phyloP scores from a whole-genome alignment of 2,329 filamentous ascomycete genomes.

The Apiospora phragmitis region DNA sequence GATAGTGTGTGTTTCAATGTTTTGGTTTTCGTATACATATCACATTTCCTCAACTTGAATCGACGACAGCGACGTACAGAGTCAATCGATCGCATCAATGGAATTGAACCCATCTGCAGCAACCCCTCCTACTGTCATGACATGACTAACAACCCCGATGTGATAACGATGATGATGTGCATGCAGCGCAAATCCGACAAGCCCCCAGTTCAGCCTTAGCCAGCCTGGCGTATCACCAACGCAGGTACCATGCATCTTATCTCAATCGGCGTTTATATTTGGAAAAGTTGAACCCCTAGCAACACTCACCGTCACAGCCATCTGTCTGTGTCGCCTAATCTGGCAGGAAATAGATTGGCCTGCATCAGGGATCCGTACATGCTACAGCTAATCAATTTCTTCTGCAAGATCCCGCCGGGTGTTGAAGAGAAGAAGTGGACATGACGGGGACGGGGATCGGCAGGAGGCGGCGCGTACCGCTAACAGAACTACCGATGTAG shows the following conservation, averaged over 20 bases:
- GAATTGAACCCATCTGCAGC: not conserved
- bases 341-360: not conserved
- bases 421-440: not conserved
- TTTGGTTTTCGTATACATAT: not conserved
- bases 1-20: not conserved
- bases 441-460: constrained; percentile 3
- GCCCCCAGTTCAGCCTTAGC: constrained; percentile 7
- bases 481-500: constrained; percentile 1
- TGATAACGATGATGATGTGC: not conserved
- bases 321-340: not conserved
- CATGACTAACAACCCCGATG: not conserved
- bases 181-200: constrained; percentile 1
- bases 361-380: not conserved
- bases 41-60: not conserved
- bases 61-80: not conserved
- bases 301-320: not conserved
- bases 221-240: constrained; percentile 4
- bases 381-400: not conserved
- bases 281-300: not conserved
- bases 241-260: constrained; percentile 8
- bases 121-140: not conserved
- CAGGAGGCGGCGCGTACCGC: constrained; percentile 5
- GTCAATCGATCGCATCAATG: not conserved
- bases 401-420: not conserved
- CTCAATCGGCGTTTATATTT: not conserved